phyloP scores from a whole-genome alignment of 495 filamentous ascomycete genomes.

The Aspergillus hancockii region DNA sequence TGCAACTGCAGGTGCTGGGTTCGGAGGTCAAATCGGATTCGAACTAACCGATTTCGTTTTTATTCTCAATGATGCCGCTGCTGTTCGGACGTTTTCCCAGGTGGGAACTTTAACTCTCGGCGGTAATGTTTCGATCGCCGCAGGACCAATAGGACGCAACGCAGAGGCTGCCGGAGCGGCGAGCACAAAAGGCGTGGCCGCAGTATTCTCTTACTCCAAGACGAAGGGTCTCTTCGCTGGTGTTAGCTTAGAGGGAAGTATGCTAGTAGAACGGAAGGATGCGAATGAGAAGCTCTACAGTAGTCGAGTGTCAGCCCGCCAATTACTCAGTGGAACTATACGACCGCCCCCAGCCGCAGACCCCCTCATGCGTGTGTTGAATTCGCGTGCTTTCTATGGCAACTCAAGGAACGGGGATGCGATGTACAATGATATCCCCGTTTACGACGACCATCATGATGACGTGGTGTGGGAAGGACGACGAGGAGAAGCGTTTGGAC shows the following conservation, averaged over 20 bases:
- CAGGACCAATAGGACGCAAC: constrained; percentile 90
- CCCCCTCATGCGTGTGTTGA: constrained; percentile 80
- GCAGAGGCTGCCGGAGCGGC: constrained; percentile 95
- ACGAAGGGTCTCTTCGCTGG: constrained; percentile 97
- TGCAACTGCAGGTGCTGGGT: constrained; percentile 84
- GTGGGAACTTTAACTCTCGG: constrained; percentile 86
- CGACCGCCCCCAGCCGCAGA: constrained; percentile 79
- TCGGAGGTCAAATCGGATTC: constrained; percentile 96
- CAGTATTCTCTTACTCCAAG: constrained; percentile 94
- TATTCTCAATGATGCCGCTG: constrained; percentile 90
- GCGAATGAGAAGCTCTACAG: constrained; percentile 97
- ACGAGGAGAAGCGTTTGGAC: constrained; percentile 72
- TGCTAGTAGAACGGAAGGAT: constrained; percentile 88
- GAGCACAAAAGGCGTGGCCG: constrained; percentile 84
- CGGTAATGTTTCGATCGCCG: constrained; percentile 94
- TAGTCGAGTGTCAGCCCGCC: constrained; percentile 71
- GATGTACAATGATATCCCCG: constrained; percentile 94
- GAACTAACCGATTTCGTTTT: constrained; percentile 99
- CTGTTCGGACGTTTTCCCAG: constrained; percentile 94
- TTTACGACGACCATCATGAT: constrained; percentile 87
- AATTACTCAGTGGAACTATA: constrained; percentile 77
- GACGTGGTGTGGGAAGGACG: constrained; percentile 91
- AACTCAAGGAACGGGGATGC: constrained; percentile 52
- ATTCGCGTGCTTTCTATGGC: constrained; percentile 79
- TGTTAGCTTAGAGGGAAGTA: constrained; percentile 89